phyloP scores from a whole-genome alignment of 176 grass and related monocot genomes.

The Oryza punctata region DNA sequence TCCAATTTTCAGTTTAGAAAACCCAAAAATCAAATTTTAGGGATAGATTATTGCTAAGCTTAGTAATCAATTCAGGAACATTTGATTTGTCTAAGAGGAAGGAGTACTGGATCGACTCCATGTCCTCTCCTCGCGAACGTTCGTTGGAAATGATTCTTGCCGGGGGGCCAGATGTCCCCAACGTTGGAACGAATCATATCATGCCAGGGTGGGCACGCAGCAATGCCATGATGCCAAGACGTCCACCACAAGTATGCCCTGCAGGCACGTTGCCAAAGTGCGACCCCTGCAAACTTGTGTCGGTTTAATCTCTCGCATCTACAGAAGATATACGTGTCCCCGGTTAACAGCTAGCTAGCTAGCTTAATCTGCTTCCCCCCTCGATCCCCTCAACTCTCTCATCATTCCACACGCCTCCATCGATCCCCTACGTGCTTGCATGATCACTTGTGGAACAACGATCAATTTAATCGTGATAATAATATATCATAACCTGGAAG shows the following conservation, averaged over 20 bases:
- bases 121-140: not conserved
- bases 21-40: too few relatives aligned
- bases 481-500: not conserved
- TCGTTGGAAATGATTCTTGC: slow-evolving; percentile 37
- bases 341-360: not conserved
- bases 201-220: not conserved
- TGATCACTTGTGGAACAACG: not conserved
- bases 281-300: not conserved
- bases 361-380: not conserved
- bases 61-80: not conserved
- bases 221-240: slow-evolving; percentile 34
- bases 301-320: not conserved
- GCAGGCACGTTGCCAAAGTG: slow-evolving; percentile 58
- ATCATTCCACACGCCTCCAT: slow-evolving; percentile 39
- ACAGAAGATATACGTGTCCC: slow-evolving; percentile 24
- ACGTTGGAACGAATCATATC: not conserved
- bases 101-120: not conserved
- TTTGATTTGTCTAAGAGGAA: not conserved
- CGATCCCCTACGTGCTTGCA: not conserved
- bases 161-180: slow-evolving; percentile 16
- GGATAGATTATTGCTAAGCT: too few relatives aligned
- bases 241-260: slow-evolving; percentile 44
- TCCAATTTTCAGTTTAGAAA: too few relatives aligned
- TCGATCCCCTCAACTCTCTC: not conserved
- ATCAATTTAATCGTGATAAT: not conserved